Evolutionary conservation across 2,329 filamentous ascomycete genomes (phyloP).

Genomic region (Bipolaris gigantea): DNA sequence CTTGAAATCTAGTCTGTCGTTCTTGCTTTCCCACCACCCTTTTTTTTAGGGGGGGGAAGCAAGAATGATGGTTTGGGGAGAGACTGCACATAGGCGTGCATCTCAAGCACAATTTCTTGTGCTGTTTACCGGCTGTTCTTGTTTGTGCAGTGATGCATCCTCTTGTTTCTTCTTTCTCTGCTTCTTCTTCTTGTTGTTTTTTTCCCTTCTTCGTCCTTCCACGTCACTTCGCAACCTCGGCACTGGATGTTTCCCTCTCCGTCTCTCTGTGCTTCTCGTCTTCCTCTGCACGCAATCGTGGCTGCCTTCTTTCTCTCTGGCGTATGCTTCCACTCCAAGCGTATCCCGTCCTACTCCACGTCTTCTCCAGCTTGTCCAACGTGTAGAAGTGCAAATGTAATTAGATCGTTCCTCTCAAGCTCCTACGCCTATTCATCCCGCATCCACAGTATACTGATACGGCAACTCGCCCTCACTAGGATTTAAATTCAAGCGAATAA

Average conservation of each 20-base stretch:
- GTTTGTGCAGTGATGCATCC: background rate
- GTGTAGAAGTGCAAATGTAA: background rate
- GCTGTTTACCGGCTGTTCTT: background rate
- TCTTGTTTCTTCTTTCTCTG: background rate
- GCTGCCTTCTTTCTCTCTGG: background rate
- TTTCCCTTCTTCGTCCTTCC: background rate
- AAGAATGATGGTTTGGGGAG: too few relatives aligned
- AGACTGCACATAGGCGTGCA: background rate
- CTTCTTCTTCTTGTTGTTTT: background rate
- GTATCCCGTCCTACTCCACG: background rate
- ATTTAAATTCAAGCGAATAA: slow-evolving; percentile 31
- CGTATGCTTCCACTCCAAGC: background rate
- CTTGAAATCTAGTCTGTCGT: too few relatives aligned
- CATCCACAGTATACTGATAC: slow-evolving; percentile 33
- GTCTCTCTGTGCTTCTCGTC: background rate
- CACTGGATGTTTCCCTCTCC: background rate
- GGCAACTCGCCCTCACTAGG: slow-evolving; percentile 37
- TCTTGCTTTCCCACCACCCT: too few relatives aligned
- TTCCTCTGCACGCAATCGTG: background rate
- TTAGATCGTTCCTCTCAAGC: background rate
- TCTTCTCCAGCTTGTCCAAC: background rate
- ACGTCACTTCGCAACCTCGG: background rate
- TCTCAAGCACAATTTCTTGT: background rate
- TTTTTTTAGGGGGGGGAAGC: too few relatives aligned
- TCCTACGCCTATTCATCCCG: slow-evolving; percentile 6